phyloP scores from a whole-genome alignment of 169 alveolate species.

The Plasmodium blacklocki region DNA sequence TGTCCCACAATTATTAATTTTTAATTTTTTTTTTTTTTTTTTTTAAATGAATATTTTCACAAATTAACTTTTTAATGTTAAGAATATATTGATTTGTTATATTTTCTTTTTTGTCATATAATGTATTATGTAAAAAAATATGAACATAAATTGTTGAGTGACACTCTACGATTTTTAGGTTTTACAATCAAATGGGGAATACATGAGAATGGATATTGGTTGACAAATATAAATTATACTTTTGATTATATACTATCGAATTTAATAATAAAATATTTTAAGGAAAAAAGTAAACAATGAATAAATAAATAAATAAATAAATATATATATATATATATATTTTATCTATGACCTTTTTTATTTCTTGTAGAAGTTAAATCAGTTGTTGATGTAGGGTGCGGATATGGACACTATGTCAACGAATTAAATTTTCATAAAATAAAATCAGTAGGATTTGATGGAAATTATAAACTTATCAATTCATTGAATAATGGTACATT shows the following conservation, averaged over 20 bases:
- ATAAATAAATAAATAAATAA: not conserved
- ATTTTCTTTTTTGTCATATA: slow-evolving; percentile 1
- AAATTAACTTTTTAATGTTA: not conserved
- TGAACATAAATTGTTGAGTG: slow-evolving; percentile 55
- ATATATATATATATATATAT: not conserved
- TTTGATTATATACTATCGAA: slow-evolving; percentile 66
- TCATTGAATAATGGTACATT: slow-evolving; percentile 40
- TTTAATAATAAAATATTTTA: slow-evolving; percentile 57
- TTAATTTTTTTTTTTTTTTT: not conserved
- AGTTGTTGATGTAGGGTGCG: slow-evolving; percentile 66
- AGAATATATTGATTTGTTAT: not conserved
- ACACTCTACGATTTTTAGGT: slow-evolving; percentile 62
- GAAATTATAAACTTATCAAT: slow-evolving; percentile 46
- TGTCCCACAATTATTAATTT: too few species aligned
- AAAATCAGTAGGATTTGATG: slow-evolving; percentile 56
- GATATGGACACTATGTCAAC: slow-evolving; percentile 55
- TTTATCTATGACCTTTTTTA: not conserved
- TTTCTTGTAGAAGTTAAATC: slow-evolving; percentile 33
- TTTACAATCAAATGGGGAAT: slow-evolving; percentile 74
- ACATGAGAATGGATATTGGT: slow-evolving; percentile 75
- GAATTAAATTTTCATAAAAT: slow-evolving; percentile 74
- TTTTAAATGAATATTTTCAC: not conserved
- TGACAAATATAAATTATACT: slow-evolving; percentile 47
- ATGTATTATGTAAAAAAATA: slow-evolving; percentile 72
- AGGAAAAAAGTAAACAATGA: slow-evolving; percentile 44